Evolutionary conservation across 805 yeast genomes (phyloP).

Genomic region (Tetrapisispora pingtungensis): DNA sequence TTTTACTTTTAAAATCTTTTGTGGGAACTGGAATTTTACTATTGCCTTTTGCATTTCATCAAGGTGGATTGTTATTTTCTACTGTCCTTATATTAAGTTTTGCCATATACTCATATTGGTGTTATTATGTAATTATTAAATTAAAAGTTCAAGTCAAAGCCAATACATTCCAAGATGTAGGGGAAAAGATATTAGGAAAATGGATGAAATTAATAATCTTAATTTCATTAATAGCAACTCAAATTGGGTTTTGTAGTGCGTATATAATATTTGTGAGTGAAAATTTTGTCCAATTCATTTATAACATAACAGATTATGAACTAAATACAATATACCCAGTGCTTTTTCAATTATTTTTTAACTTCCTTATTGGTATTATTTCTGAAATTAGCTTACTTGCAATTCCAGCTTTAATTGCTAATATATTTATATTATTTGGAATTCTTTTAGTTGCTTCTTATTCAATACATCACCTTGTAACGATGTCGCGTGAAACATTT

Average conservation of each 20-base stretch:
- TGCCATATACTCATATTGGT: conserved; percentile 67
- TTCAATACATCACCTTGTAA: conserved; percentile 29
- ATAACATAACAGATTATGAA: conserved; percentile 35
- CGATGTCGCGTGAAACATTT: conserved; percentile 31
- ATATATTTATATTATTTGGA: conserved; percentile 57
- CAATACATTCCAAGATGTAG: conserved; percentile 71
- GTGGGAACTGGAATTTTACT: conserved; percentile 71
- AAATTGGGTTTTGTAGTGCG: conserved; percentile 72
- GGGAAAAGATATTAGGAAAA: conserved; percentile 49
- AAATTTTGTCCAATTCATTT: conserved; percentile 53
- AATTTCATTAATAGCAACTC: conserved; percentile 56
- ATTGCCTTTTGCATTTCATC: conserved; percentile 57
- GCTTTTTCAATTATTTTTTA: conserved; percentile 43
- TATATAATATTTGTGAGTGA: conserved; percentile 72
- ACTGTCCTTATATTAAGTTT: conserved; percentile 42
- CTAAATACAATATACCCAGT: conserved; percentile 40
- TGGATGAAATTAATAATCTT: conserved; percentile 57
- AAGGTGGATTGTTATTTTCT: conserved; percentile 64
- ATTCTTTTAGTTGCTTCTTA: conserved; percentile 53
- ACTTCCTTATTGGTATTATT: conserved; percentile 60
- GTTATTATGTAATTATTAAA: conserved; percentile 54
- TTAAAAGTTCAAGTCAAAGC: conserved; percentile 51
- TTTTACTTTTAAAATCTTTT: conserved; percentile 61
- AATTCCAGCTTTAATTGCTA: conserved; percentile 60
- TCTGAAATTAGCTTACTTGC: conserved; percentile 70